Conservation (phyloP, 208 protist species). For the Acanthamoeba quina region DNA sequence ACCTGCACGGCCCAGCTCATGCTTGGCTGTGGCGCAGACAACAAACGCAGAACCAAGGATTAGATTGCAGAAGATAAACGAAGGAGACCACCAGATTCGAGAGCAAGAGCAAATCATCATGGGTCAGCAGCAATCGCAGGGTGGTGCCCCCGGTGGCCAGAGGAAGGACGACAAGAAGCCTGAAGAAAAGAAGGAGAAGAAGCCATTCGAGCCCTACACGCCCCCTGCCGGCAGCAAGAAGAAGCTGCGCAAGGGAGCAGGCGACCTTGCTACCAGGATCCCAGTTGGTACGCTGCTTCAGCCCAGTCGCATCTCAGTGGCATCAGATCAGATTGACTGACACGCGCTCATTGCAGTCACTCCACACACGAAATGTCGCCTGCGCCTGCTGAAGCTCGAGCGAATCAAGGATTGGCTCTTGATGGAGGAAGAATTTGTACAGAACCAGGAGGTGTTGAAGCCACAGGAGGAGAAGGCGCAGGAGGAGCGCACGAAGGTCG, state of each 20-base stretch:
- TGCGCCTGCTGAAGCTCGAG: slow-evolving; percentile 98
- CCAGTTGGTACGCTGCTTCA: not conserved
- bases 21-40: not conserved
- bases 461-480: slow-evolving; percentile 92
- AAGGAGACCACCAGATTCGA: not conserved
- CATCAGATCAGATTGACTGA: not conserved
- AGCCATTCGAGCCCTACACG: slow-evolving; percentile 29
- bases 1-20: not conserved
- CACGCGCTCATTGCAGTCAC: slow-evolving; percentile 87
- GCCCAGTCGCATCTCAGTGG: not conserved
- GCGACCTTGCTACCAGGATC: slow-evolving; percentile 7
- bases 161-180: slow-evolving; percentile 51
- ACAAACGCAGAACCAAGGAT: not conserved
- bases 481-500: slow-evolving; percentile 97
- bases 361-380: slow-evolving; percentile 97
- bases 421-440: slow-evolving; percentile 99
- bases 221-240: slow-evolving; percentile 51
- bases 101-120: slow-evolving; percentile 1
- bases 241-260: slow-evolving; percentile 44
- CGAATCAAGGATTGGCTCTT: slow-evolving; percentile 99
- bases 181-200: slow-evolving; percentile 66
- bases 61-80: not conserved
- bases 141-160: slow-evolving; percentile 25
- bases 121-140: slow-evolving; percentile 63
- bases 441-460: slow-evolving; percentile 94